Percentiles rank a stretch among this genome's conserved stretches.
phyloP scores from a whole-genome alignment of 768 basidiomycete genomes.

The Multifurca ochricompacta region DNA sequence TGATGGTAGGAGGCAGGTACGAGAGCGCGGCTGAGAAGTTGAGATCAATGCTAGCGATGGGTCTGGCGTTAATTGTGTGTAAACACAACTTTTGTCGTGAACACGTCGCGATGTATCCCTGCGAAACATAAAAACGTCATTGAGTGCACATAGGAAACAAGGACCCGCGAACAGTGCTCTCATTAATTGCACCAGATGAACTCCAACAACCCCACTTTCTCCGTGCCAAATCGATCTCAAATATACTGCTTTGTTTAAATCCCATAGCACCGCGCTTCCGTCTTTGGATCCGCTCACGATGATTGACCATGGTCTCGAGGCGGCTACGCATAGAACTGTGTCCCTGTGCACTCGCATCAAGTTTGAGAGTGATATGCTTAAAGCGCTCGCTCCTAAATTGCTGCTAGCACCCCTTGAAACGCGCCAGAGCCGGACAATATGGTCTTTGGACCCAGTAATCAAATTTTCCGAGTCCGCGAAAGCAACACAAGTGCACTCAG shows the following conservation, averaged over 20 bases:
- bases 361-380: constrained; percentile 42
- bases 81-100: constrained; percentile 63
- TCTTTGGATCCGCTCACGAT: constrained; percentile 80
- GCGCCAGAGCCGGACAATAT: constrained; percentile 80
- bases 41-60: constrained; percentile 64
- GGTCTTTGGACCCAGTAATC: constrained; percentile 74
- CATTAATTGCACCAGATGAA: constrained; percentile 72
- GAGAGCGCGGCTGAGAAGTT: constrained; percentile 37
- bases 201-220: constrained; percentile 30
- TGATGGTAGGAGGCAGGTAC: constrained; percentile 46
- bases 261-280: constrained; percentile 84
- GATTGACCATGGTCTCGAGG: constrained; percentile 77
- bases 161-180: constrained; percentile 62
- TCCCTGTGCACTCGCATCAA: constrained; percentile 77
- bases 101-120: constrained; percentile 88
- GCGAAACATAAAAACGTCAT: neutral
- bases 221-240: constrained; percentile 74
- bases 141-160: constrained; percentile 5
- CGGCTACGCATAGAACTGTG: constrained; percentile 56
- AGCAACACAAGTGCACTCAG: constrained; percentile 61
- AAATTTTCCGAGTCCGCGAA: constrained; percentile 71
- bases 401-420: constrained; percentile 34
- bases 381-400: constrained; percentile 20
- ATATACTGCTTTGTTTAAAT: constrained; percentile 77
- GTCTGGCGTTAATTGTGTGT: constrained; percentile 81